Evolutionary conservation across 805 yeast species (phyloP), one percentile per base, ranked within the genome.

Genomic region (Barnettozyma siamensis): DNA sequence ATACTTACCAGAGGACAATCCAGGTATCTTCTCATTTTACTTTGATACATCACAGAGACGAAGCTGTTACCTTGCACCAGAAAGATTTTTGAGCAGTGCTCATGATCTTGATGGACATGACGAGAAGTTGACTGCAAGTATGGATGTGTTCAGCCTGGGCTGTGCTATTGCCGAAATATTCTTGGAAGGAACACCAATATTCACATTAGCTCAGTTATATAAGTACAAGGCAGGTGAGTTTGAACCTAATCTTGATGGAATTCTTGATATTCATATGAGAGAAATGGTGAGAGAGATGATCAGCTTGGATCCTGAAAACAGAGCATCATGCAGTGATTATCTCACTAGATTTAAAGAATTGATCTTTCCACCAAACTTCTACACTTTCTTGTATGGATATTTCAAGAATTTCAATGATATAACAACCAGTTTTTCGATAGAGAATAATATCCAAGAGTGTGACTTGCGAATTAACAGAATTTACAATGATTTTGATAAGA

Each of bases 11-110:
- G 96, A 86, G 48, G 93, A 88, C 50, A 91, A 93, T 55, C 97
- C 98, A 0, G 84, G 89, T 11, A 91, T 84, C 47, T 93, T 85
- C 53, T 79, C 93, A 1, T 93, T 91, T 56, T 93, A 82, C 61
- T 93, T 89, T 58, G 98, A 93, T 63, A 86, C 91, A 3, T 84
- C 95, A 2, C 86, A 78, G 57, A 70, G 97, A 48, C 72, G 96
- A 53, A 75, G 78, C 2, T 93, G 99, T 61, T 91, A 91, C 60
- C 61, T 93, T 33, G 98, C 99, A 0, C 99, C 99, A 0, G 99
- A 93, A 58, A 67, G 99, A 49, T 91, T 93, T 54, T 46, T 35
- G 46, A 60, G 54, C 46, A 51, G 54, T 7, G 46, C 43, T 24
- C 51, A 55, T 33, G 50, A 53, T 28, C 47, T 49, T 17, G 39